These are phyloP conservation scores for Rosa persica DNA, from an alignment of 306 rosid genomes.

Conservation along the genomic window DNA sequence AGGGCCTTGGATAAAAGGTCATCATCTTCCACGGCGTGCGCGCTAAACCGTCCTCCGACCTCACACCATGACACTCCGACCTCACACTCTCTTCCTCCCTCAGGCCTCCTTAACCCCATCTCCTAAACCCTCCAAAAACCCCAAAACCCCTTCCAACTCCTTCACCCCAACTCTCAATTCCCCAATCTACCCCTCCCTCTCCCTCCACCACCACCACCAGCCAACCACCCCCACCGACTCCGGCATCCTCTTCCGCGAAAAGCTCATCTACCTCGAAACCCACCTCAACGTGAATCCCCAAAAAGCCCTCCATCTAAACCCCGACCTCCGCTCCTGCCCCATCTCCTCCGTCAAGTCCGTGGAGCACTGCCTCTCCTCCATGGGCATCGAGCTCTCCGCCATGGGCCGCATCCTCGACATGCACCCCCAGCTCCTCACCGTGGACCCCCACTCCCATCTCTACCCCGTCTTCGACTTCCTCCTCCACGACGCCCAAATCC, in stretches of 20 bases:
- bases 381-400: slow-evolving; percentile 57
- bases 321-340: slow-evolving; percentile 53
- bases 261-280: slow-evolving; percentile 58
- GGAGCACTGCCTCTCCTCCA: slow-evolving; percentile 57
- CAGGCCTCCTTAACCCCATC: slow-evolving; percentile 7
- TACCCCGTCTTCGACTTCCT: slow-evolving; percentile 86
- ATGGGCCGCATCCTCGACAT: slow-evolving; percentile 79
- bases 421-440: slow-evolving; percentile 68
- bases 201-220: slow-evolving; percentile 24
- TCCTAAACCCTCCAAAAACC: slow-evolving; percentile 21
- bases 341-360: slow-evolving; percentile 58
- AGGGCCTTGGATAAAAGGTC: not conserved
- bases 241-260: slow-evolving; percentile 67
- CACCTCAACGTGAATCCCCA: slow-evolving; percentile 54
- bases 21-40: not conserved
- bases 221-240: slow-evolving; percentile 33
- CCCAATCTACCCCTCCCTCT: slow-evolving; percentile 20
- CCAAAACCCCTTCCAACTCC: not conserved
- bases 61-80: slow-evolving; percentile 23
- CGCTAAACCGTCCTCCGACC: not conserved
- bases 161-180: slow-evolving; percentile 4
- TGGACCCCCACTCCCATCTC: slow-evolving; percentile 55
- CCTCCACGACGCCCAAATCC: slow-evolving; percentile 58
- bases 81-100: slow-evolving; percentile 18
- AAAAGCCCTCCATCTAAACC: slow-evolving; percentile 65